phyloP scores from a whole-genome alignment of 805 yeast species.

The Kuraishia ogatae region DNA sequence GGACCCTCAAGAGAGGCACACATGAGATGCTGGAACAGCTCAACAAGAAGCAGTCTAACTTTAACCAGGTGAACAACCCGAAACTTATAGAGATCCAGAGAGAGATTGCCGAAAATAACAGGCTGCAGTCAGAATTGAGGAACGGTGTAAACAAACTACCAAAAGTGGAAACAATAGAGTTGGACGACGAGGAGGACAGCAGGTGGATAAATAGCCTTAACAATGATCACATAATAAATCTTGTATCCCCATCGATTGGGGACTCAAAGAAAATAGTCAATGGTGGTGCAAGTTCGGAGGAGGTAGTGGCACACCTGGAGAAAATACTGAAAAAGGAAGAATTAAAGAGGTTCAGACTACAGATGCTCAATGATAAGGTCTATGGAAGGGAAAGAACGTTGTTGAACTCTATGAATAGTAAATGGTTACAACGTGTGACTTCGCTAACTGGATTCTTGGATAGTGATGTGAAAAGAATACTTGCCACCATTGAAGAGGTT shows the following conservation, averaged over 20 bases:
- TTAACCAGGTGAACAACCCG: slow-evolving; percentile 5
- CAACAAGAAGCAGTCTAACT: slow-evolving; percentile 5
- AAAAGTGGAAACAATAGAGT: slow-evolving; percentile 2
- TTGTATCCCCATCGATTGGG: slow-evolving; percentile 9
- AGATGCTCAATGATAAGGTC: slow-evolving; percentile 17
- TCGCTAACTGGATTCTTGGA: slow-evolving; percentile 13
- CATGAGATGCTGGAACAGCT: slow-evolving; percentile 6
- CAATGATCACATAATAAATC: background rate
- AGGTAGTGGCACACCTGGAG: slow-evolving; percentile 9
- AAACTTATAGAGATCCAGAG: slow-evolving; percentile 4
- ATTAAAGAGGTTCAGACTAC: slow-evolving; percentile 17
- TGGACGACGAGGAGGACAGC: slow-evolving; percentile 4
- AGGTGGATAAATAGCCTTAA: slow-evolving; percentile 1
- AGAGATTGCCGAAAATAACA: slow-evolving; percentile 4
- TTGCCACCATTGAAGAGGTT: slow-evolving; percentile 5
- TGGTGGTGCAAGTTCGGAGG: slow-evolving; percentile 5
- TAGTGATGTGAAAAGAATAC: slow-evolving; percentile 12
- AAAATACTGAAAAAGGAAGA: slow-evolving; percentile 13
- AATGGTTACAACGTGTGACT: slow-evolving; percentile 19
- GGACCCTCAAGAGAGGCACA: slow-evolving; percentile 7
- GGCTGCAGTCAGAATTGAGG: background rate
- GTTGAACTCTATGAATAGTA: slow-evolving; percentile 14
- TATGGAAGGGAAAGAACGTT: slow-evolving; percentile 14
- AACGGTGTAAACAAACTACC: background rate
- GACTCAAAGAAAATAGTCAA: background rate